Conservation (phyloP, 805 yeast genomes). For the Cyberlindnera bimundalis region DNA sequence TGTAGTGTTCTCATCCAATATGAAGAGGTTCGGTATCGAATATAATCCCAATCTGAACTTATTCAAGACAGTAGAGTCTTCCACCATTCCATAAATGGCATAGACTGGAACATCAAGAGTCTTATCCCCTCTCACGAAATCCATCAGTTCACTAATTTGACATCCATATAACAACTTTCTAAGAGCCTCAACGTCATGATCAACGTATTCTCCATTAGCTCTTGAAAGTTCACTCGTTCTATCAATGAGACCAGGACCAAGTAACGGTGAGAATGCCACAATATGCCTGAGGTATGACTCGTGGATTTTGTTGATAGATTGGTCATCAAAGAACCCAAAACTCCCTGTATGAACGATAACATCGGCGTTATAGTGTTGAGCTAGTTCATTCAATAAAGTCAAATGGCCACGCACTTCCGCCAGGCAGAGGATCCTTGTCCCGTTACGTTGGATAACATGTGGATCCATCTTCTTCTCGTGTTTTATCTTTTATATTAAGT, state of each 20-base stretch:
- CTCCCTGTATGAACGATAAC: slow-evolving; percentile 70
- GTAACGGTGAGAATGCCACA: slow-evolving; percentile 60
- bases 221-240: slow-evolving; percentile 51
- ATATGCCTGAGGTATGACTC: slow-evolving; percentile 60
- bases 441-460: slow-evolving; percentile 27
- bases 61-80: slow-evolving; percentile 65
- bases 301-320: slow-evolving; percentile 50
- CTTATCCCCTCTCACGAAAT: slow-evolving; percentile 42
- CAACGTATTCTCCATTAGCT: slow-evolving; percentile 40
- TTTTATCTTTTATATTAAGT: too few relatives aligned
- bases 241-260: slow-evolving; percentile 46
- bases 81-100: slow-evolving; percentile 73
- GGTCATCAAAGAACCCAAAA: slow-evolving; percentile 69
- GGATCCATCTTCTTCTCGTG: slow-evolving; percentile 13
- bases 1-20: slow-evolving; percentile 57
- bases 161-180: slow-evolving; percentile 34
- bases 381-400: slow-evolving; percentile 46
- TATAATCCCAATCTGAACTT: slow-evolving; percentile 55
- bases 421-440: slow-evolving; percentile 41
- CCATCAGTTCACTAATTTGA: slow-evolving; percentile 49
- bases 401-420: slow-evolving; percentile 59
- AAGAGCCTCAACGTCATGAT: slow-evolving; percentile 32
- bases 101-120: slow-evolving; percentile 60
- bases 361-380: slow-evolving; percentile 43
- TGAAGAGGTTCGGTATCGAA: slow-evolving; percentile 50